These are phyloP conservation scores for Vigna unguiculata DNA, from an alignment of 306 rosid genomes.

Conservation along the genomic window DNA sequence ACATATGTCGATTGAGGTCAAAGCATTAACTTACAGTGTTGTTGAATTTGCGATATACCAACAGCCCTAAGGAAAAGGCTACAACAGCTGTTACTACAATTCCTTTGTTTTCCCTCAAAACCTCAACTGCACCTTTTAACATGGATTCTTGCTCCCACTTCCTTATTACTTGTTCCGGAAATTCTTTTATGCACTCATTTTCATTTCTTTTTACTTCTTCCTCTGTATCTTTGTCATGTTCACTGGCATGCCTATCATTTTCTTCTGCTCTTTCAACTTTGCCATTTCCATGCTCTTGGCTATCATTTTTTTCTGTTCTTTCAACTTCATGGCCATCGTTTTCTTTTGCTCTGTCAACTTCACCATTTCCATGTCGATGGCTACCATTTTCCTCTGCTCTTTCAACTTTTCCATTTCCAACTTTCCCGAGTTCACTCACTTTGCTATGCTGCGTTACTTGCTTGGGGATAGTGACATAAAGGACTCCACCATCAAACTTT, in stretches of 20 bases:
- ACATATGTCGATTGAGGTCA: slow-evolving; percentile 29
- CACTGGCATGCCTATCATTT: slow-evolving; percentile 21
- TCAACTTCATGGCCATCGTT: slow-evolving; percentile 13
- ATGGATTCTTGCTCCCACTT: slow-evolving; percentile 56
- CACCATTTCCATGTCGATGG: background rate
- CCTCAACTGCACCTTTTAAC: slow-evolving; percentile 42
- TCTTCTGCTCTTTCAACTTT: slow-evolving; percentile 36
- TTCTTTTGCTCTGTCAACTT: background rate
- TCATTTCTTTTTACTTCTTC: slow-evolving; percentile 31
- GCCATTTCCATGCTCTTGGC: background rate
- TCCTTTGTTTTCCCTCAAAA: slow-evolving; percentile 59
- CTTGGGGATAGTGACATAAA: slow-evolving; percentile 64
- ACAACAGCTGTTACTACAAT: slow-evolving; percentile 59
- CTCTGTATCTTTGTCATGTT: slow-evolving; percentile 32
- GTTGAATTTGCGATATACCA: slow-evolving; percentile 49
- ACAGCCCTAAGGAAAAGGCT: slow-evolving; percentile 70
- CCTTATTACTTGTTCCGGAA: slow-evolving; percentile 44
- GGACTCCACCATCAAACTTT: slow-evolving; percentile 64
- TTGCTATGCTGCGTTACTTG: slow-evolving; percentile 29
- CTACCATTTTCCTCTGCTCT: background rate
- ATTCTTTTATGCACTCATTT: slow-evolving; percentile 3
- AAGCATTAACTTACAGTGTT: slow-evolving; percentile 27
- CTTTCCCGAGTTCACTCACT: slow-evolving; percentile 40
- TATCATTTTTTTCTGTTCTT: slow-evolving; percentile 40
- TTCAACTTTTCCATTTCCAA: slow-evolving; percentile 13